Percentiles rank a stretch among this genome's conserved stretches.
phyloP scores from a whole-genome alignment of 108 stramenopile species.

The Fragilariopsis cylindrus region DNA sequence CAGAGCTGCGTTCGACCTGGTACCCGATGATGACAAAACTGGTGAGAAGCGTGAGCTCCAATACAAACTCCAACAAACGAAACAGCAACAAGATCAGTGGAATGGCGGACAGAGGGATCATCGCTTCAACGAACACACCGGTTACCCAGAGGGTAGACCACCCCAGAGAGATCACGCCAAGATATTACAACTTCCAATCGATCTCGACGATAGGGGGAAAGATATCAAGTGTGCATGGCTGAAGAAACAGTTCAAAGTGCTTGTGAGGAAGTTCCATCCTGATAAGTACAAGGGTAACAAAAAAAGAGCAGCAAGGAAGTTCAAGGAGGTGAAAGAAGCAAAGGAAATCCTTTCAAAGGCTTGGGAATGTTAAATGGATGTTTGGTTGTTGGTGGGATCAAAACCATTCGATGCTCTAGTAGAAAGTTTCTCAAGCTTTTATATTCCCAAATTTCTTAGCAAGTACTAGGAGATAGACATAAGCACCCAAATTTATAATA shows the following conservation, averaged over 20 bases:
- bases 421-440: too few relatives aligned
- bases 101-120: conserved; percentile 54
- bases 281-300: conserved; percentile 64
- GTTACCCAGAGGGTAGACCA: conserved; percentile 57
- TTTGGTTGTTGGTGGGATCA: too few relatives aligned
- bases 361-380: conserved; percentile 33
- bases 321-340: conserved; percentile 60
- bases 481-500: too few relatives aligned
- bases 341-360: conserved; percentile 50
- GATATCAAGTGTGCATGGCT: conserved; percentile 56
- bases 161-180: conserved; percentile 59
- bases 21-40: conserved; percentile 43
- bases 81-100: conserved; percentile 50
- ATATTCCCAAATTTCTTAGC: too few relatives aligned
- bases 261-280: conserved; percentile 54
- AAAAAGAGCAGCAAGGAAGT: conserved; percentile 51
- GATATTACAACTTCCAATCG: conserved; percentile 60
- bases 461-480: too few relatives aligned
- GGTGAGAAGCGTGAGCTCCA: conserved; percentile 40
- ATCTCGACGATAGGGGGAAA: conserved; percentile 42
- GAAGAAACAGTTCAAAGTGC: conserved; percentile 58
- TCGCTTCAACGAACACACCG: conserved; percentile 52
- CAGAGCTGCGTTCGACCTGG: conserved; percentile 52
- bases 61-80: conserved; percentile 43
- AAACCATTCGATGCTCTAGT: too few relatives aligned